phyloP scores from a whole-genome alignment of 305 asterid species.

The Fraxinus velutina region DNA sequence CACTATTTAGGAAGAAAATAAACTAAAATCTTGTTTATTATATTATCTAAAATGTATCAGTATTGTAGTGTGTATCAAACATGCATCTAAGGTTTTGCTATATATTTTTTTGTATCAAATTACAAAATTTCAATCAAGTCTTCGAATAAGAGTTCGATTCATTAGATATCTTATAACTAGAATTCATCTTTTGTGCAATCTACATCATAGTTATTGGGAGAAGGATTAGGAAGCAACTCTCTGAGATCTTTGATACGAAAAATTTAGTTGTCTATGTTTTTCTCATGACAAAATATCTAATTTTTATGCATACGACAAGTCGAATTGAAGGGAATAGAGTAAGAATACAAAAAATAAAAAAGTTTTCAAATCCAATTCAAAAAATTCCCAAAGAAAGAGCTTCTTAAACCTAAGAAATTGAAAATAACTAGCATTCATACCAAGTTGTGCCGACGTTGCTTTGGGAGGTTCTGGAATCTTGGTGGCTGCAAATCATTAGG shows the following conservation, averaged over 20 bases:
- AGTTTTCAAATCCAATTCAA: background rate
- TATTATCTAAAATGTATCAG: background rate
- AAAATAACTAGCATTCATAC: background rate
- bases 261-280: background rate
- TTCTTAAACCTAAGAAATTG: background rate
- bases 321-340: background rate
- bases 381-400: background rate
- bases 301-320: background rate
- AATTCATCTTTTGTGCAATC: background rate
- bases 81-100: background rate
- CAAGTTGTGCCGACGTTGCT: constrained; percentile 25
- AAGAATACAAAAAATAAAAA: background rate
- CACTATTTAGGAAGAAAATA: background rate
- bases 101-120: background rate
- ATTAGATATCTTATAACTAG: background rate
- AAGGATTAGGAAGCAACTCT: background rate
- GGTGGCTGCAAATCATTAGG: constrained; percentile 14
- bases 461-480: constrained; percentile 28
- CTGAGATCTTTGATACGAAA: background rate
- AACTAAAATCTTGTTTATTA: background rate
- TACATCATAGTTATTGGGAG: background rate
- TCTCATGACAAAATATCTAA: background rate
- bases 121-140: background rate
- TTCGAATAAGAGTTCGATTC: background rate
- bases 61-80: background rate